Conservation (phyloP, 1,139 yeast species). For the Taphrina deformans region DNA sequence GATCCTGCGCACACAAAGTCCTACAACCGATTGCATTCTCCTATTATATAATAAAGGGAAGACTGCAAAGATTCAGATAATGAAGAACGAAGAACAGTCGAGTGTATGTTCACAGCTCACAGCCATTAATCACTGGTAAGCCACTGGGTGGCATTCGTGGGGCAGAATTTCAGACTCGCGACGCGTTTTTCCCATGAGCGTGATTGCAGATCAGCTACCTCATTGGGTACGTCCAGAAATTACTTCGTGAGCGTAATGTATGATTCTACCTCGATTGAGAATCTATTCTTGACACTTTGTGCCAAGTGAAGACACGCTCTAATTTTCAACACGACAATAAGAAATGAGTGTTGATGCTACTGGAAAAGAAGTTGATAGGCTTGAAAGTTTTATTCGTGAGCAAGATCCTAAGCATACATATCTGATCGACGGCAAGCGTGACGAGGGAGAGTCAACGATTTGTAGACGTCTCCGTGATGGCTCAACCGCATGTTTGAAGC, state of each 20-base stretch:
- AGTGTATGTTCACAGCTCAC: no score
- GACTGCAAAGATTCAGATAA: no score
- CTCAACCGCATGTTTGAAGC: conserved; percentile 19
- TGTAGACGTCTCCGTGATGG: conserved; percentile 19
- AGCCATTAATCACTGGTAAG: neutral
- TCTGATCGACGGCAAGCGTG: conserved; percentile 26
- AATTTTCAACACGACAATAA: no score
- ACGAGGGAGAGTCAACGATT: conserved; percentile 16
- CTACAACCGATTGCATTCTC: no score
- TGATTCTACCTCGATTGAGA: no score
- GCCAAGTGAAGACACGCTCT: no score
- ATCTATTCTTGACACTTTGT: no score
- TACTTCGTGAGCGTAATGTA: neutral
- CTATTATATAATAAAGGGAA: no score
- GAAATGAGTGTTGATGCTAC: neutral
- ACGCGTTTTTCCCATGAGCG: neutral
- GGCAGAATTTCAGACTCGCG: neutral
- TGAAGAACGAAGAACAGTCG: no score
- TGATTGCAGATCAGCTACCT: neutral
- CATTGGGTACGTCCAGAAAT: no score
- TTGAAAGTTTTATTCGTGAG: conserved; percentile 20
- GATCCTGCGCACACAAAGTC: no score
- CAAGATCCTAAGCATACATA: conserved; percentile 17
- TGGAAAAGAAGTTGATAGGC: conserved; percentile 13
- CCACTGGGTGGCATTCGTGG: neutral